These are phyloP conservation scores for Neonectria faginata DNA, from an alignment of 2,329 filamentous ascomycete species.

Conservation along the genomic window DNA sequence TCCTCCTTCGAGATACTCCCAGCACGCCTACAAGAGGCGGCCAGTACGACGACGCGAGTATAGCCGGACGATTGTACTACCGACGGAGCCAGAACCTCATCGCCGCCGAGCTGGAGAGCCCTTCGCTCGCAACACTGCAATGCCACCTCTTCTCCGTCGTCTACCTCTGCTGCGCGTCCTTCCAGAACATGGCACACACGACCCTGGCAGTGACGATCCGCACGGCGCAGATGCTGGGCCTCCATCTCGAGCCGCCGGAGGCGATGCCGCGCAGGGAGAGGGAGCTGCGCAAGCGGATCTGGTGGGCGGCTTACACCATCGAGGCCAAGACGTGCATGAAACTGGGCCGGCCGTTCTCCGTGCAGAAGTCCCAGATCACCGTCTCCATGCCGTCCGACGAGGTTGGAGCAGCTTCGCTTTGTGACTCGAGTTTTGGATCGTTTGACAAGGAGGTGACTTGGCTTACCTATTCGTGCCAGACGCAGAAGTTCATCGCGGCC, in stretches of 20 bases:
- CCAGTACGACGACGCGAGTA: conserved; percentile 51
- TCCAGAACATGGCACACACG: conserved; percentile 61
- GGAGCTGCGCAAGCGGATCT: conserved; percentile 62
- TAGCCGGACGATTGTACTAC: conserved; percentile 61
- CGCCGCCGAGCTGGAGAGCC: conserved; percentile 58
- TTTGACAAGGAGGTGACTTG: conserved; percentile 38
- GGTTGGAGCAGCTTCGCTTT: conserved; percentile 31
- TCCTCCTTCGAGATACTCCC: conserved; percentile 29
- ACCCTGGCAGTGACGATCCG: conserved; percentile 55
- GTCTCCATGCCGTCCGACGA: conserved; percentile 51
- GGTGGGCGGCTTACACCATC: conserved; percentile 63
- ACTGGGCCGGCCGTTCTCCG: conserved; percentile 58
- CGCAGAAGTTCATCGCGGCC: conserved; percentile 32
- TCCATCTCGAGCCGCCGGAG: conserved; percentile 59
- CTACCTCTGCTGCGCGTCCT: conserved; percentile 62
- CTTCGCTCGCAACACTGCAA: conserved; percentile 60
- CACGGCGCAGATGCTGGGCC: conserved; percentile 59
- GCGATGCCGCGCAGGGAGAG: conserved; percentile 48
- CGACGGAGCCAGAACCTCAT: conserved; percentile 59
- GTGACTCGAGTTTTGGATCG: conserved; percentile 29
- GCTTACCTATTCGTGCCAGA: conserved; percentile 39
- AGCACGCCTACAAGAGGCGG: background rate
- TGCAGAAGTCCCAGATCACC: conserved; percentile 50
- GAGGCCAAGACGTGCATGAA: conserved; percentile 62
- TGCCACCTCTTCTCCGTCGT: conserved; percentile 58